Base-by-base conservation (phyloP, 1,284 basidiomycete species). In the Anthracocystis walkeri region DNA sequence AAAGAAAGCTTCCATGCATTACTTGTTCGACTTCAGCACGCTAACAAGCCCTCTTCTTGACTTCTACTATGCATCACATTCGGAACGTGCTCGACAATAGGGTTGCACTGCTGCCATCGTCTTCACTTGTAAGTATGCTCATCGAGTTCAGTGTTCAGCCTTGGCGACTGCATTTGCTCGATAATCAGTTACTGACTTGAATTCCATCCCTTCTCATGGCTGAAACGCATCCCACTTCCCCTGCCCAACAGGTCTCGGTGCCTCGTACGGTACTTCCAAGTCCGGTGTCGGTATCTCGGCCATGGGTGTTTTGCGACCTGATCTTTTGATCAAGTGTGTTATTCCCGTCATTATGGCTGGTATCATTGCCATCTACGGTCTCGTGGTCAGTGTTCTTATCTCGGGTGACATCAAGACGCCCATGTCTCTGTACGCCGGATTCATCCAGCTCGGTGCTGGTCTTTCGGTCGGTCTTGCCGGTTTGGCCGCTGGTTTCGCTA, bases 321-420 rank as follows among this genome's bases (percentile, higher is more conserved):
- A 99, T 82, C 89, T 98, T 74, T 93, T 99, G 86, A 99, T 99
- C 96, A 99, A 94, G 92, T 94, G 92, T 40, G 89, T 96, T 72
- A 94, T 97, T 83, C 95, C 95, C 27, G 95, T 98, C 86, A 92
- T 99, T 87, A 98, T 99, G 95, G 94, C 95, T 89, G 95, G 95
- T 94, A 98, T 99, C 88, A 95, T 91, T 78, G 90, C 90, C 57
- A 82, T 89, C 70, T 90, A 91, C 79, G 90, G 90, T 35, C 83
- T 90, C 45, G 90, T 91, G 8, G 90, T 87, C 48, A 86, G 85
- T 51, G 87, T 87, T 31, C 82, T 87, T 59, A 87, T 87, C 70
- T 86, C 86, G 27, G 85, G 86, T 63, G 86, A 84, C 71, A 82
- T 80, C 52, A 75, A 89, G 57, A 88, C 89, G 14, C 82, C 84